Percentiles rank a stretch among this genome's conserved stretches.
These are phyloP conservation scores for Huntiella savannae DNA, from an alignment of 2,329 filamentous ascomycete genomes.

Conservation along the genomic window DNA sequence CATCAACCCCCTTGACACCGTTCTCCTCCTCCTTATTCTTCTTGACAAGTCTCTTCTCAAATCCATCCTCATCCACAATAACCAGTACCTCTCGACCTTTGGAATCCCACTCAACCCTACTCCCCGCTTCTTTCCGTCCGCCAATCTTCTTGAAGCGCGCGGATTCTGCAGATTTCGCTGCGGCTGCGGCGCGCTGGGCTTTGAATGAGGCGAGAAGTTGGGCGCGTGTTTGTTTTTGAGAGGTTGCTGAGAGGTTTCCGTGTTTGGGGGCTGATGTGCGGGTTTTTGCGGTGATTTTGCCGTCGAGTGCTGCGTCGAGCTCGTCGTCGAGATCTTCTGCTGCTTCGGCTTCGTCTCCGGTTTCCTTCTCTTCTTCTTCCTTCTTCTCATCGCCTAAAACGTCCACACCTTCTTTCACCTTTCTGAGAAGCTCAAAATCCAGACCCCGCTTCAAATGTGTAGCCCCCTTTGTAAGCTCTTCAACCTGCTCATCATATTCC, in stretches of 20 bases:
- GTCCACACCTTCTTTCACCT: constrained; percentile 50
- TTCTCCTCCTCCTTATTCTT: constrained; percentile 20
- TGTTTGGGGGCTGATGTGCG: constrained; percentile 34
- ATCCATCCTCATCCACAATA: constrained; percentile 45
- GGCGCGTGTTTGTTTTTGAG: constrained; percentile 43
- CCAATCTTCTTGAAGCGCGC: constrained; percentile 48
- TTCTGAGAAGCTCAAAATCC: constrained; percentile 62
- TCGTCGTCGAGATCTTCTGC: constrained; percentile 39
- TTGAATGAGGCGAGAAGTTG: constrained; percentile 51
- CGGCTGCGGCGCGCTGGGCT: constrained; percentile 40
- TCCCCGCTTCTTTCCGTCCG: constrained; percentile 30
- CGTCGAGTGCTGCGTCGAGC: constrained; percentile 37
- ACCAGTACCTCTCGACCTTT: constrained; percentile 46
- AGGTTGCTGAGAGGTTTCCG: constrained; percentile 38
- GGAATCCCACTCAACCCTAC: constrained; percentile 40
- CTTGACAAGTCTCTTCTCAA: constrained; percentile 45
- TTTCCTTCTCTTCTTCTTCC: constrained; percentile 16
- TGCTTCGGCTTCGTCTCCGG: constrained; percentile 41
- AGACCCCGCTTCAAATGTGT: constrained; percentile 86
- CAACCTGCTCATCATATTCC: constrained; percentile 56
- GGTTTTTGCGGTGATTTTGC: constrained; percentile 32
- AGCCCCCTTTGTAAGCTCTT: constrained; percentile 65
- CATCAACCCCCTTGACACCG: constrained; percentile 24
- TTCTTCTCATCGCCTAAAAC: constrained; percentile 28
- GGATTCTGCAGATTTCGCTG: constrained; percentile 31